Evolutionary conservation across 257 asterid species (phyloP), one percentile per base, ranked within the genome.

Genomic region (Salvia rosmarinus): DNA sequence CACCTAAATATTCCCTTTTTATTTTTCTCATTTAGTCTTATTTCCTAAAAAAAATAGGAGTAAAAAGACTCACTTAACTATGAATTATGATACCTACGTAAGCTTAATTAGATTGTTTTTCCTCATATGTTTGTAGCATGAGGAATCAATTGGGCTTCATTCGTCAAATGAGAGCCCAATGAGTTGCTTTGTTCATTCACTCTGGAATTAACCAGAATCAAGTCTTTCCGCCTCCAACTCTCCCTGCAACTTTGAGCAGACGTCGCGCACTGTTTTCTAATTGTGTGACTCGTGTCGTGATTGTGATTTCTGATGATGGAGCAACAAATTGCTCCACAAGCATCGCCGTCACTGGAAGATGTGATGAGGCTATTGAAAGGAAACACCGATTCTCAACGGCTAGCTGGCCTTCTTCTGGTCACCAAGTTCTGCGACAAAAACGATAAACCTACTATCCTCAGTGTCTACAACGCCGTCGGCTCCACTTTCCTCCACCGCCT

Each of bases 361-460:
- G 79, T 93, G 78, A 76, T 80, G 75, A 88, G 77, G 75, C 85
- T 94, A 0, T 71, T 94, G 20, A 83, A 82, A 71, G 96, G 95
- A 40, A 85, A 79, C 72, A 86, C 88, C 14, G 97, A 94, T 69
- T 90, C 95, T 63, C 92, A 94, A 78, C 87, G 95, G 9, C 79
- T 93, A 23, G 92, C 96, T 13, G 98, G 97, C 59, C 90, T 93
- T 35, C 89, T 90, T 59, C 17, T 93, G 9, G 91, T 87, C 58
- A 81, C 98, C 70, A 87, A 89, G 78, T 78, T 87, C 52, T 88
- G 87, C 80, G 84, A 86, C 81, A 82, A 80, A 82, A 80, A 87
- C 71, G 94, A 90, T 79, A 84, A 81, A 8, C 65, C 79, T n/a
- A 64, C 89, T 55, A 83, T 87, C 78, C 91, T 76, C 79, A 77